Percentiles rank a stretch among this genome's conserved stretches.
These are phyloP conservation scores for Colletotrichum sublineola DNA, from an alignment of 2,329 filamentous ascomycete species.

Conservation along the genomic window DNA sequence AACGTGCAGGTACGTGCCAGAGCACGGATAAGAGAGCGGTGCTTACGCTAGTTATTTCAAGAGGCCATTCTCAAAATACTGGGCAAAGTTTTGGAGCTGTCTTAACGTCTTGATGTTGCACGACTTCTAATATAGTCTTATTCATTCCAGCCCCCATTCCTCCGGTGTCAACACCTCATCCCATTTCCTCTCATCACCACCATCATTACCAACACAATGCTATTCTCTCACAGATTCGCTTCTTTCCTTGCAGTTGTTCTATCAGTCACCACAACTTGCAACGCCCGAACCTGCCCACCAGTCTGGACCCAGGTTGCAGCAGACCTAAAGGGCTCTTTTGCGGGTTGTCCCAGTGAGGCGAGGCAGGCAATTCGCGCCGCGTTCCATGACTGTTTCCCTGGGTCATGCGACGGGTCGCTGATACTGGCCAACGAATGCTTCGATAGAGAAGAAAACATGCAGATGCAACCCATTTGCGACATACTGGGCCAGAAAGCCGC, in stretches of 20 bases:
- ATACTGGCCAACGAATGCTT: constrained; percentile 32
- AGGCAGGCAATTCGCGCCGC: constrained; percentile 28
- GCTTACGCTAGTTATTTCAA: neutral
- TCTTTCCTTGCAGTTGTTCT: neutral
- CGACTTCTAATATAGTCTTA: no score
- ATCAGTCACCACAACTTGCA: neutral
- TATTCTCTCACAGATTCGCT: neutral
- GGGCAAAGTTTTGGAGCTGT: neutral
- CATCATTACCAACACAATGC: neutral
- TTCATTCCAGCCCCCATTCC: neutral
- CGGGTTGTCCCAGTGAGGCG: constrained; percentile 5
- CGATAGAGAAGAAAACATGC: constrained; percentile 25
- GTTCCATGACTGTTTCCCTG: constrained; percentile 31
- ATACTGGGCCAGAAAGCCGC: constrained; percentile 23
- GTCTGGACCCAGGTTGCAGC: constrained; percentile 24
- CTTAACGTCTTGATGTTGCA: neutral
- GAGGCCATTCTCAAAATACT: neutral
- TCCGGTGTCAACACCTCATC: no score
- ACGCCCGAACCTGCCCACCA: constrained; percentile 13
- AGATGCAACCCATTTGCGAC: constrained; percentile 30
- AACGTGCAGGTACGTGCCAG: neutral
- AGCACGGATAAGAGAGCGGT: neutral
- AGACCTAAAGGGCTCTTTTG: constrained; percentile 21
- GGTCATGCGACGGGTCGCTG: constrained; percentile 26
- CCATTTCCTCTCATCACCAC: neutral